phyloP scores from a whole-genome alignment of 192 early-diverging fungal genomes.

The Spizellomyces punctatus region DNA sequence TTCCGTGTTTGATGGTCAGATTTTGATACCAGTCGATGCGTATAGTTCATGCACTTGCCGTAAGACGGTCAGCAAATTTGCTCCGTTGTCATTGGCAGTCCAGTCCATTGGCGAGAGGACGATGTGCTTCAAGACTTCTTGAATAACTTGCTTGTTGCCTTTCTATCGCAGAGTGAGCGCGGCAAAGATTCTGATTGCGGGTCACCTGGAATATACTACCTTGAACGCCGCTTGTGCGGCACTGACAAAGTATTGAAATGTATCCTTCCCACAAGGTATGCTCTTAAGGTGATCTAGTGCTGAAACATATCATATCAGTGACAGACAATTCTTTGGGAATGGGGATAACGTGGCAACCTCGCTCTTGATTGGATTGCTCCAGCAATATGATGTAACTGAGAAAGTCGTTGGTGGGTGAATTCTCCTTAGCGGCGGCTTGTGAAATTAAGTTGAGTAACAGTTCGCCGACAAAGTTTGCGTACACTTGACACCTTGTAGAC shows the following conservation, averaged over 20 bases:
- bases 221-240: constrained; percentile 30
- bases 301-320: background rate
- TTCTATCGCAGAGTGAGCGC: background rate
- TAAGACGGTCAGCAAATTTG: constrained; percentile 14
- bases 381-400: constrained; percentile 11
- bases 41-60: constrained; percentile 12
- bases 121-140: constrained; percentile 18
- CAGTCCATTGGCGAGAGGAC: constrained; percentile 27
- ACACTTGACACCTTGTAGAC: background rate
- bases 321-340: no score
- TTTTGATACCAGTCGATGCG: no score
- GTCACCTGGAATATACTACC: no score
- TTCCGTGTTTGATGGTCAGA: no score
- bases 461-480: no score
- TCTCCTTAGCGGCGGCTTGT: background rate
- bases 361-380: constrained; percentile 1
- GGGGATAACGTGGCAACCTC: no score
- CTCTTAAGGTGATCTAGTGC: constrained; percentile 12
- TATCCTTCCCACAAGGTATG: constrained; percentile 1
- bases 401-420: constrained; percentile 1
- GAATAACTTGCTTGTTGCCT: constrained; percentile 14
- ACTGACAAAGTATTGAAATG: constrained; percentile 14
- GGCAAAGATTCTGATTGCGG: no score
- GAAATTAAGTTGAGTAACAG: no score
- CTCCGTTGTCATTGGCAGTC: constrained; percentile 4